phyloP scores from a whole-genome alignment of 345 rosid genomes.

The Pistacia integerrima region DNA sequence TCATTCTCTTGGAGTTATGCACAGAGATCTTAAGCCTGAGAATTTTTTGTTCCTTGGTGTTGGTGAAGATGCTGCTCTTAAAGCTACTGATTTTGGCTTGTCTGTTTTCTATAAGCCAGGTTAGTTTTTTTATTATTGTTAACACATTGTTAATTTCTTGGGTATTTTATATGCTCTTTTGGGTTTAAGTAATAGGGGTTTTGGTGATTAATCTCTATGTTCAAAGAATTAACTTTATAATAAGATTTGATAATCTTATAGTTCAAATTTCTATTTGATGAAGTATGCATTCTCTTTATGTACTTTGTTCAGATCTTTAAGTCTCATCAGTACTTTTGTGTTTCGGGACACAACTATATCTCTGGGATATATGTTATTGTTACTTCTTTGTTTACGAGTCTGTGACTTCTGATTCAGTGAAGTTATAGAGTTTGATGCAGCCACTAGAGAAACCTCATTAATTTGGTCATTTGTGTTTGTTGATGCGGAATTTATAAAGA shows the following conservation, averaged over 20 bases:
- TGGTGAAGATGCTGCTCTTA: slow-evolving; percentile 77
- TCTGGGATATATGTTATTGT: background rate
- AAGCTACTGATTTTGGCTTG: slow-evolving; percentile 82
- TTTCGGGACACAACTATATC: background rate
- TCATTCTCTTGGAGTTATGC: slow-evolving; percentile 78
- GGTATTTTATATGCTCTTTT: background rate
- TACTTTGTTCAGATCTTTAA: background rate
- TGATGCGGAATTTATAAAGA: no score
- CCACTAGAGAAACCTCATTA: no score
- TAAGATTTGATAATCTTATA: background rate
- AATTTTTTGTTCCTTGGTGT: slow-evolving; percentile 61
- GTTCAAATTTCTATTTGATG: no score
- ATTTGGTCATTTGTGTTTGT: no score
- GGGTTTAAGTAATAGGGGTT: no score
- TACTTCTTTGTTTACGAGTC: background rate
- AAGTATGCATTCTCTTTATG: background rate
- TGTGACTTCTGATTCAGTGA: background rate
- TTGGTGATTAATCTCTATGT: no score
- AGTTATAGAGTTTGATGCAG: background rate
- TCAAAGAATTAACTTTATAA: background rate
- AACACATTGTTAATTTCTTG: background rate
- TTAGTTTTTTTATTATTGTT: slow-evolving; percentile 7
- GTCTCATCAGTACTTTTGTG: no score
- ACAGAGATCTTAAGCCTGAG: slow-evolving; percentile 84
- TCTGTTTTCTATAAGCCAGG: slow-evolving; percentile 81